A percentile compares a stretch with the other conserved stretches of the same genome.
These are phyloP conservation scores for Panellus pusillus DNA, from an alignment of 768 basidiomycete species.

Conservation along the genomic window DNA sequence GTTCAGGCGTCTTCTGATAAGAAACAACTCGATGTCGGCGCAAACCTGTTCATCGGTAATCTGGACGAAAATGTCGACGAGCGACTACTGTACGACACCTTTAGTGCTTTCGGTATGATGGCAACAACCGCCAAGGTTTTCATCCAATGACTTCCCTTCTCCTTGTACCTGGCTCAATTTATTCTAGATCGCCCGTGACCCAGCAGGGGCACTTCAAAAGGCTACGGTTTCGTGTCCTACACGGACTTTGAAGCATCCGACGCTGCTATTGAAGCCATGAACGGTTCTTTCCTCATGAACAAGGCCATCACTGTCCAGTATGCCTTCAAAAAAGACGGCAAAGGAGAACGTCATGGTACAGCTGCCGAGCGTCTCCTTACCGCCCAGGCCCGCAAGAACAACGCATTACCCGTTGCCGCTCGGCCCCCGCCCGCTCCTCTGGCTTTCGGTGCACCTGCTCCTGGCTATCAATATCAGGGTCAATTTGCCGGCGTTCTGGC, in stretches of 20 bases:
- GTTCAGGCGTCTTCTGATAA: constrained; percentile 93
- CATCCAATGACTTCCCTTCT: constrained; percentile 3
- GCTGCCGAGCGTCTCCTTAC: constrained; percentile 95
- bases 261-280: constrained; percentile 95
- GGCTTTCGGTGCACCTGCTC: constrained; percentile 66
- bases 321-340: constrained; percentile 99
- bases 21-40: constrained; percentile 96
- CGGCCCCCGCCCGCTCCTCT: constrained; percentile 77
- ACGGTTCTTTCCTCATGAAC: constrained; percentile 97
- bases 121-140: constrained; percentile 85
- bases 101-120: constrained; percentile 92
- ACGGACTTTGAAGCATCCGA: constrained; percentile 98
- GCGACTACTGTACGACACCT: constrained; percentile 88
- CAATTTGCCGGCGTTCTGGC: constrained; percentile 91
- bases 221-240: constrained; percentile 96
- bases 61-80: constrained; percentile 96
- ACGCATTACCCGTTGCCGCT: constrained; percentile 76
- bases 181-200: constrained; percentile 86
- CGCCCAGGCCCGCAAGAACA: constrained; percentile 93
- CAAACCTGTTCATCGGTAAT: constrained; percentile 95
- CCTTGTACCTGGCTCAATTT: constrained; percentile 4
- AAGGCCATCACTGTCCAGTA: constrained; percentile 97
- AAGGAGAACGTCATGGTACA: constrained; percentile 97
- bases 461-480: constrained; percentile 82
- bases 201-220: constrained; percentile 85